Conservation (phyloP, 495 filamentous ascomycete genomes). For the Xylaria palmicola region DNA sequence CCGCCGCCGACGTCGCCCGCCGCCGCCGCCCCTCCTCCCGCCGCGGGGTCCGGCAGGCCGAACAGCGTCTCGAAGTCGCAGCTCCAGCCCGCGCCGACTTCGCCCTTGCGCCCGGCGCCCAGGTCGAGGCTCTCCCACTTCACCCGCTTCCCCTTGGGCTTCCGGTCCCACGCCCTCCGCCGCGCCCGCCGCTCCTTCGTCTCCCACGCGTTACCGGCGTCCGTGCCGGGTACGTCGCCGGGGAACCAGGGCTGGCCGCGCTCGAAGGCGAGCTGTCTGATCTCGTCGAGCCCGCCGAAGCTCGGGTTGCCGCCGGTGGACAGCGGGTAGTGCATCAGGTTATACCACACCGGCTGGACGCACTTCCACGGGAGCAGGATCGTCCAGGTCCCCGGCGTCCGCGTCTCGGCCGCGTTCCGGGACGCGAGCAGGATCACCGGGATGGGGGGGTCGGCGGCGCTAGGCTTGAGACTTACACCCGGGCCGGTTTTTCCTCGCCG, state of each 20-base stretch:
- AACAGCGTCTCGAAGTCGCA: slow-evolving; percentile 82
- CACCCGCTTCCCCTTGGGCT: slow-evolving; percentile 77
- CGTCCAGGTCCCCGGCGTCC: slow-evolving; percentile 72
- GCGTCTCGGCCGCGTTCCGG: slow-evolving; percentile 43
- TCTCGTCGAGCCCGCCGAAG: slow-evolving; percentile 80
- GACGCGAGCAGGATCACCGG: slow-evolving; percentile 73
- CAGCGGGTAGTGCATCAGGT: slow-evolving; percentile 80
- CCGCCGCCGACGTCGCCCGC: slow-evolving; percentile 17
- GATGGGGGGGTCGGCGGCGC: slow-evolving; percentile 72
- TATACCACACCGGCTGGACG: slow-evolving; percentile 81
- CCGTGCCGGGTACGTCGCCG: slow-evolving; percentile 79
- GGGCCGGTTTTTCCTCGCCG: slow-evolving; percentile 68
- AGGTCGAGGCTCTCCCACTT: slow-evolving; percentile 77
- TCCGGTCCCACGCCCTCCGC: slow-evolving; percentile 69
- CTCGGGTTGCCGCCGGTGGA: slow-evolving; percentile 74
- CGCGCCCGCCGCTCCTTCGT: slow-evolving; percentile 59
- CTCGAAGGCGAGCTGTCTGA: slow-evolving; percentile 80
- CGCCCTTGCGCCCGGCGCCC: slow-evolving; percentile 72
- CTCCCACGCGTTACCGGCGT: slow-evolving; percentile 78
- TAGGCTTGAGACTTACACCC: slow-evolving; percentile 59
- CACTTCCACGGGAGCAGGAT: slow-evolving; percentile 91
- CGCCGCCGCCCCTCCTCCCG: slow-evolving; percentile 30
- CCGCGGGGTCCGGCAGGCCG: slow-evolving; percentile 19
- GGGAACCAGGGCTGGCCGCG: slow-evolving; percentile 81
- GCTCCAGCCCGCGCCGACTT: slow-evolving; percentile 78